Evolutionary conservation across 192 early-diverging fungal genomes (phyloP).

Genomic region (Geosiphon pyriformis): DNA sequence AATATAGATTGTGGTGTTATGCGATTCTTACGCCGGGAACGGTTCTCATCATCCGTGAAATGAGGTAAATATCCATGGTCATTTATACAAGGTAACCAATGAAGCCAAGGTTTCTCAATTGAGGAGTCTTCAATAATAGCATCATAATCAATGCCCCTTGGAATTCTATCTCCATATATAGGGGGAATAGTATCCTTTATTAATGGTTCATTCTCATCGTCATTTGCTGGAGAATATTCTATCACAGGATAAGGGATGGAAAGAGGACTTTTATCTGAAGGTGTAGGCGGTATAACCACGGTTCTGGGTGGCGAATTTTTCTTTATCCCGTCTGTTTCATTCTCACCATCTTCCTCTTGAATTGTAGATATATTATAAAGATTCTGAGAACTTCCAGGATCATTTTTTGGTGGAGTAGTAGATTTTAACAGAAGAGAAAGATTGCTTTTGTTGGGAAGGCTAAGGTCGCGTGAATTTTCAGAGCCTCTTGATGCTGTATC

Average conservation of each 20-base stretch:
- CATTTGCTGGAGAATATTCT: neutral
- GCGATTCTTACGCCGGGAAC: neutral
- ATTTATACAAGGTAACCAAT: slow-evolving; percentile 10
- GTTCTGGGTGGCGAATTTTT: neutral
- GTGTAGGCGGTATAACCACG: neutral
- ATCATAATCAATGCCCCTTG: neutral
- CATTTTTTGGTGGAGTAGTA: neutral
- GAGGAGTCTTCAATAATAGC: neutral
- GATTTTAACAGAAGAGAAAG: slow-evolving; percentile 2
- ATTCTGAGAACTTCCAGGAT: neutral
- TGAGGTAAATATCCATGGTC: neutral
- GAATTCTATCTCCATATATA: neutral
- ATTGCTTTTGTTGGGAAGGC: neutral
- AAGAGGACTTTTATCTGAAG: too few species aligned
- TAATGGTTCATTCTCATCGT: neutral
- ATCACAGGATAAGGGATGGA: neutral
- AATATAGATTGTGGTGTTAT: slow-evolving; percentile 18
- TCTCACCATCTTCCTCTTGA: neutral
- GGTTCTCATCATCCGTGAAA: neutral
- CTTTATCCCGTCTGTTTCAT: neutral
- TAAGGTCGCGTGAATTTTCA: neutral
- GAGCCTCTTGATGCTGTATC: slow-evolving; percentile 10
- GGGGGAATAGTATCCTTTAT: neutral
- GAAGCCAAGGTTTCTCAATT: neutral
- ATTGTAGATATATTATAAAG: neutral